Percentiles rank a stretch among this genome's conserved stretches.
phyloP scores from a whole-genome alignment of 345 rosid species.

The Geranium rotundifolium region DNA sequence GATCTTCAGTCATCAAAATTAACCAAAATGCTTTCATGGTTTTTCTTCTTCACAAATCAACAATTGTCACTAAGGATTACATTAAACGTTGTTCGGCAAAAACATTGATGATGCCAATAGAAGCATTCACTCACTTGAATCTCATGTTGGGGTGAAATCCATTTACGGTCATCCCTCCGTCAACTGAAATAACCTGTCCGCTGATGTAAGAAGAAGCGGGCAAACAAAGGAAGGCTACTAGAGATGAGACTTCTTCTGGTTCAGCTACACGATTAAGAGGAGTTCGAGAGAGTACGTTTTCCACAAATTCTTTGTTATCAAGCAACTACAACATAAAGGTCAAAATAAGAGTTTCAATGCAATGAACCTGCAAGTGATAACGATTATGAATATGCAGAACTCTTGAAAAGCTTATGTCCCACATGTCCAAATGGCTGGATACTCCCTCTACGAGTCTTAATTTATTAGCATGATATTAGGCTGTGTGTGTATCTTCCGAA shows the following conservation, averaged over 20 bases:
- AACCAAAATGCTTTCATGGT: too few species aligned
- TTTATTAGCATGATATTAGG: too few species aligned
- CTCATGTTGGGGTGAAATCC: slow-evolving; percentile 24
- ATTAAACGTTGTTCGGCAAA: too few species aligned
- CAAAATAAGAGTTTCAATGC: neutral
- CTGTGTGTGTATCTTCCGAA: too few species aligned
- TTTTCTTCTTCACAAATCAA: too few species aligned
- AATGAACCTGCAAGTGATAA: neutral
- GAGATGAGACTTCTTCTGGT: slow-evolving; percentile 65
- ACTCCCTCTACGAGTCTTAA: too few species aligned
- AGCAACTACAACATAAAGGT: slow-evolving; percentile 26
- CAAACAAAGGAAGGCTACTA: slow-evolving; percentile 55
- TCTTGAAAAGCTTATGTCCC: too few species aligned
- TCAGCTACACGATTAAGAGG: slow-evolving; percentile 72
- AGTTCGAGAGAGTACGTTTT: slow-evolving; percentile 42
- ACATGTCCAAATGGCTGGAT: too few species aligned
- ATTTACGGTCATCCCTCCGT: slow-evolving; percentile 49
- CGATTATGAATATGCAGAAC: neutral
- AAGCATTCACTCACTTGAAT: slow-evolving; percentile 2
- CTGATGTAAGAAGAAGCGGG: slow-evolving; percentile 77
- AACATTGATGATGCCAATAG: neutral
- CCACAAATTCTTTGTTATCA: slow-evolving; percentile 32
- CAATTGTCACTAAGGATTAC: too few species aligned
- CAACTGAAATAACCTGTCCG: slow-evolving; percentile 54
- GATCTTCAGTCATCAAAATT: too few species aligned